Evolutionary conservation across 495 filamentous ascomycete genomes (phyloP), one percentile per base, ranked within the genome.

Genomic region (Podospora australis): DNA sequence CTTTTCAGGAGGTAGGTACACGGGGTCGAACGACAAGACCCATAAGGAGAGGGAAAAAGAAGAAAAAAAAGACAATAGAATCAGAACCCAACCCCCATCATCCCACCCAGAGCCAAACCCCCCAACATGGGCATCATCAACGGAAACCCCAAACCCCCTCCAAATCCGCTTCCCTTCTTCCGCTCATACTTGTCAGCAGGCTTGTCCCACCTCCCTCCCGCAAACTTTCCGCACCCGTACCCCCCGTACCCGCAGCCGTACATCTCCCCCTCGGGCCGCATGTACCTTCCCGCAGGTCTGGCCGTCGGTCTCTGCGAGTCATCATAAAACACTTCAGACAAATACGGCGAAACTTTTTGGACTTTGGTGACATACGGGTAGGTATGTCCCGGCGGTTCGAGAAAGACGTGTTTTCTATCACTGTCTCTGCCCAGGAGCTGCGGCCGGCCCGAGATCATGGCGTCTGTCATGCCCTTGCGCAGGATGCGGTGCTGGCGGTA

Each of bases 401-500:
- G 52, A 16, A 41, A 65, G 3, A 65, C 14, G 4, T 58, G 36
- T 1, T 38, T 26, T 2, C 57, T 32, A 16, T 58, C 42, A 21
- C 40, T 45, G 30, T 65, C 62, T 13, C 49, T 46, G 0, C 59
- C 54, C 0, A 65, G 2, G 2, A 53, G 19, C 17, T 55, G 50
- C 2, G 59, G 59, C 9, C 51, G 44, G 0, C 46, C 49, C 0
- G 54, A 46, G 13, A 24, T 24, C 50, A 58, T 60, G 13, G 59
- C 52, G n/a, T 52, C 47, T 6, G 17, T 8, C 59, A 63, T 58
- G 0, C 34, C 54, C 0, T 29, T 26, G 0, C 62, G 54, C 8
- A 65, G 32, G 20, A 50, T 20, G 42, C 51, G 52, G 16, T 65
- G 59, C 47, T 63, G 58, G 2, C 40, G 40, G n/a, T 63, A 58